Base-by-base conservation (phyloP, 192 early-diverging fungal species). In the Fimicolochytrium jonesii region DNA sequence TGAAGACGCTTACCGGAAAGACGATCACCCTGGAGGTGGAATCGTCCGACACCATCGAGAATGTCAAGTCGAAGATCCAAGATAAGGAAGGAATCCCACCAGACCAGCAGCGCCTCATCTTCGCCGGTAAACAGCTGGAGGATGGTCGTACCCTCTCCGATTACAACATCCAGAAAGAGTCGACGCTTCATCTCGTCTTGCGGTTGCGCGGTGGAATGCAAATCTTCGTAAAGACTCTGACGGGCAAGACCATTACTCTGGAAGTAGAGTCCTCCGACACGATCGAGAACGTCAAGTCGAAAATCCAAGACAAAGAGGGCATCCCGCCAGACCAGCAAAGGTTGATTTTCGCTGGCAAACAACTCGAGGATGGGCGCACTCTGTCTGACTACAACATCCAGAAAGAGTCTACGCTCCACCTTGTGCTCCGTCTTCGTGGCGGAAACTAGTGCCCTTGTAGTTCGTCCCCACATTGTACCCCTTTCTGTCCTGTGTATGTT, bases 1-100 rank as follows among this genome's bases (percentile, higher is more conserved):
- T 89, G 37, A 89, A 94, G 83, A 94, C 92, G 6, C 75, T 93
- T 5, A 94, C 92, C 7, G 92, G 92, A 67, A 94, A 92, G 81
- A 94, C 92, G 62, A 92, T 94, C 68, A 93, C 92, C 28, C 56
- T 67, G 0, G 66, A 67, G 46, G 66, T 89, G 13, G 85, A 89
- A 67, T 87, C 85, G 42, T 83, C 85, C 10, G 86, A 89, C 73
- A 89, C 85, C 28, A 90, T 90, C 47, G 86, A 88, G 6, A 72
- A 68, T 45, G 87, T 88, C 49, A 88, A 92, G 83, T 89, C 90
- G 20, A 67, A 67, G 65, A 67, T 67, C 42, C 59, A 61, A 33
- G 59, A 62, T 56, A 67, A 64, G 58, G 63, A 90, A 56, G 86
- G 86, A 53, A 89, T 90, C 56, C 84, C 86, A 35, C 82, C 81